These are phyloP conservation scores for Phaeosphaeriaceae sp. DNA, from an alignment of 2,329 filamentous ascomycete genomes.

Conservation along the genomic window DNA sequence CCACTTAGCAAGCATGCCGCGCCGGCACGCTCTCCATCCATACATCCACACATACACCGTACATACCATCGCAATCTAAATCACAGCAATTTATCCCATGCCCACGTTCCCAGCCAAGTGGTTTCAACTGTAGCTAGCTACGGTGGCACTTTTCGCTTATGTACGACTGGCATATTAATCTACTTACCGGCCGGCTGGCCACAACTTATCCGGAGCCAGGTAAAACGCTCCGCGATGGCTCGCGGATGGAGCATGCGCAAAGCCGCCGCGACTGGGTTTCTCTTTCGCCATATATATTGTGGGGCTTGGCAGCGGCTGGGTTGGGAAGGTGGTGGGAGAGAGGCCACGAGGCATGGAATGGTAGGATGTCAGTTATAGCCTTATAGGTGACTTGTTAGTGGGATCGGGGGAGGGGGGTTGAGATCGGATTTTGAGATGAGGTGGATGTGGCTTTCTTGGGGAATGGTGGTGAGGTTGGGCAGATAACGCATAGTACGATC, in stretches of 20 bases:
- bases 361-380: too few species aligned
- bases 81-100: constrained; percentile 4
- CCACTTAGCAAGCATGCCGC: too few species aligned
- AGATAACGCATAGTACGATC: neutral
- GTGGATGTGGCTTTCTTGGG: neutral
- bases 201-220: neutral
- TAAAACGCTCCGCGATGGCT: neutral
- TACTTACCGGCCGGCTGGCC: constrained; percentile 9
- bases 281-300: neutral
- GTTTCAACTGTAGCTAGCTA: too few species aligned
- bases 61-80: constrained; percentile 6
- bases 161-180: neutral
- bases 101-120: constrained; percentile 6
- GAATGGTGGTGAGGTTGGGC: neutral
- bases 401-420: constrained; percentile 1
- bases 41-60: too few species aligned
- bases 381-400: constrained; percentile 7
- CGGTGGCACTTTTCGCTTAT: too few species aligned
- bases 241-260: neutral
- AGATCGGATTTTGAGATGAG: neutral
- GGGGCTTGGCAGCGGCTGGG: neutral
- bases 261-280: neutral
- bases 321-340: constrained; percentile 2
- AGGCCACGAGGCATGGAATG: neutral
- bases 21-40: neutral